Base-by-base conservation (phyloP, 148 eudicot species). In the Chenopodium formosanum region DNA sequence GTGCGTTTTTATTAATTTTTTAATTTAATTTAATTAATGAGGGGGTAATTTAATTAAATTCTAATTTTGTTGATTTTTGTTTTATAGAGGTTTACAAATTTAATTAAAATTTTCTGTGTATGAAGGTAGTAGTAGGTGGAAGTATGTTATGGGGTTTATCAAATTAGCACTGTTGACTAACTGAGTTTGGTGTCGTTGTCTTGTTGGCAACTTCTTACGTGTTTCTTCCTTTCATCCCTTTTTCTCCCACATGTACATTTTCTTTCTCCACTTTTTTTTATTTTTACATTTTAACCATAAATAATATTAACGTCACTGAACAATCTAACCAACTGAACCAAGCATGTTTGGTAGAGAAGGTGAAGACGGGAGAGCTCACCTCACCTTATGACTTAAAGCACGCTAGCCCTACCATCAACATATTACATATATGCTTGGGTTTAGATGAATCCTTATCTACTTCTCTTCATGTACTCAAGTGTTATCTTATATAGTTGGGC, bases 151-250 rank as follows among this genome's bases (percentile, higher is more conserved):
- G 77, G 69, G 83, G 77, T 71, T 83, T 71, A 56, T 17, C 17
- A 56, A 14, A 14, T 4, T 56, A 71, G 78, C 65, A 77, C 63
- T 77, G 78, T 81, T 77, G 80, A 82, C 80, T 76, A 70, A 58
- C 44, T 44, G 52, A 79, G 58, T 25, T 74, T 79, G 76, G 78
- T 79, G 79, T 58, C 81, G 20, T 69, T 76, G 58, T 71, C 50
- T 34, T 7, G 66, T 31, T 75, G 86, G 80, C 83, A 84, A 44
- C 47, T 83, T 83, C 86, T 47, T 75, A 31, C 71, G 78, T 64
- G 77, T 70, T 84, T 84, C 85, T 44, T 70, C 70, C 79, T 75
- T 75, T 63, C 53, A 72, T 44, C 62, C 13, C 50, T 60, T 48
- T 19, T 65, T 40, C 34, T 76, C 80, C 68, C 78, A 77, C 78